Evolutionary conservation across 2,329 filamentous ascomycete genomes (phyloP).

Genomic region (Clathrospora elynae): DNA sequence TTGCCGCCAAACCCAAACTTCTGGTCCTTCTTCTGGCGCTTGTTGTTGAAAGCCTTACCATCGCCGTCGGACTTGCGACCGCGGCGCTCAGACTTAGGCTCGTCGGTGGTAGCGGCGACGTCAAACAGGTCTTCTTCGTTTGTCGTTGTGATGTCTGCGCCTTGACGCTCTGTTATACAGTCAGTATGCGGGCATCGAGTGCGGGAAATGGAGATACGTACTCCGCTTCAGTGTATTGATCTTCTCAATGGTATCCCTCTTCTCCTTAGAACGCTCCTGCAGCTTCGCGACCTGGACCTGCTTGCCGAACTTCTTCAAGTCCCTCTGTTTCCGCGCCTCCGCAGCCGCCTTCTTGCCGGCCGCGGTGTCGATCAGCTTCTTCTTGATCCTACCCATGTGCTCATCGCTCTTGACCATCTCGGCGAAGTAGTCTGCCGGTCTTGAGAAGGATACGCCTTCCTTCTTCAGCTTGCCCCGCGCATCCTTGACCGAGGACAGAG

Average conservation of each 20-base stretch:
- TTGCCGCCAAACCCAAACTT: conserved; percentile 97
- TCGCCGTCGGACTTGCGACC: conserved; percentile 35
- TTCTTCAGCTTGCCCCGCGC: conserved; percentile 77
- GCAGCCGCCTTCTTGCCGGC: conserved; percentile 88
- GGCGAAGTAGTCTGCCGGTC: conserved; percentile 94
- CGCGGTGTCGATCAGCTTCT: conserved; percentile 89
- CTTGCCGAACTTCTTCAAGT: conserved; percentile 99
- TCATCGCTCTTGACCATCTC: conserved; percentile 99
- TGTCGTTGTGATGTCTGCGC: conserved; percentile 65
- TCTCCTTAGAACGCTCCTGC: conserved; percentile 90
- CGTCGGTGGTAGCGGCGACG: conserved; percentile 68
- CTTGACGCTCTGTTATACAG: conserved; percentile 75
- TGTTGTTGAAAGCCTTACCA: conserved; percentile 59
- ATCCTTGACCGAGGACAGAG: conserved; percentile 74
- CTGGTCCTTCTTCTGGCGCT: conserved; percentile 90
- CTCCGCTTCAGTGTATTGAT: conserved; percentile 95
- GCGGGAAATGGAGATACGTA: conserved; percentile 56
- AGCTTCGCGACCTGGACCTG: conserved; percentile 95
- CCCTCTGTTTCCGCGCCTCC: conserved; percentile 88
- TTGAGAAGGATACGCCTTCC: conserved; percentile 83
- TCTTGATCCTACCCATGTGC: conserved; percentile 96
- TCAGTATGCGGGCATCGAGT: conserved; percentile 23
- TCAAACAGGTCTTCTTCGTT: conserved; percentile 91
- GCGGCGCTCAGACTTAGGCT: conserved; percentile 52
- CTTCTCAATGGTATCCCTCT: conserved; percentile 92